Percentiles rank a stretch among this genome's conserved stretches.
These are phyloP conservation scores for Naganishia onofrii DNA, from an alignment of 768 basidiomycete genomes.

Conservation along the genomic window DNA sequence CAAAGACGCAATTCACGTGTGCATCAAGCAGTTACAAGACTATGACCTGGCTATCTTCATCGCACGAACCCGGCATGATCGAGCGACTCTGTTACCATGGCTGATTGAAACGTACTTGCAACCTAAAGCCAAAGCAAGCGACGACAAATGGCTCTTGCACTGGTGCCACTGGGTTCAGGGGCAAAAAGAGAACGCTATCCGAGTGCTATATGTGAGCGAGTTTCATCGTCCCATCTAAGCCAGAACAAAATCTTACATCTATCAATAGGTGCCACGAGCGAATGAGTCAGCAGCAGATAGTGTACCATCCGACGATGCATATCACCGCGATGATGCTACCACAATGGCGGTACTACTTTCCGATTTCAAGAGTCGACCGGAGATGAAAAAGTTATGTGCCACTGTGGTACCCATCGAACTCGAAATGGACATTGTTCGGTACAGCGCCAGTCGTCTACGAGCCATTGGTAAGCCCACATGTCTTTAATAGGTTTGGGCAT, in stretches of 20 bases:
- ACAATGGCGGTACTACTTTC: slow-evolving; percentile 13
- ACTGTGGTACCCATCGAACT: background rate
- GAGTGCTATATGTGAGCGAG: background rate
- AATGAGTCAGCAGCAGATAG: background rate
- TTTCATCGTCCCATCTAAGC: too few relatives aligned
- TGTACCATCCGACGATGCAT: background rate
- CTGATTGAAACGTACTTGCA: slow-evolving; percentile 72
- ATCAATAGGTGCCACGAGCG: too few relatives aligned
- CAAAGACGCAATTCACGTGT: slow-evolving; percentile 88
- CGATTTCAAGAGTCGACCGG: background rate
- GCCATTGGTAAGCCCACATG: background rate
- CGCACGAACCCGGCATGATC: slow-evolving; percentile 77
- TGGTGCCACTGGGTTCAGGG: slow-evolving; percentile 97
- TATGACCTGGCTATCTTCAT: slow-evolving; percentile 86
- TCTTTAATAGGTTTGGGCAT: too few relatives aligned
- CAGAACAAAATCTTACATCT: too few relatives aligned
- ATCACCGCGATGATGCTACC: background rate
- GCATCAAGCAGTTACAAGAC: slow-evolving; percentile 79
- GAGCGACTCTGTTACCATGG: slow-evolving; percentile 70
- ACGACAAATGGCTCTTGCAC: slow-evolving; percentile 87
- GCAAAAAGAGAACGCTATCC: slow-evolving; percentile 47
- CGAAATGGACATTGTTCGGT: slow-evolving; percentile 18
- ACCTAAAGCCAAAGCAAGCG: slow-evolving; percentile 77
- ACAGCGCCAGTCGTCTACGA: slow-evolving; percentile 14
- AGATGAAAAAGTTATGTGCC: slow-evolving; percentile 9